Conservation (phyloP, 2,329 filamentous ascomycete genomes). For the Colletotrichum truncatum region DNA sequence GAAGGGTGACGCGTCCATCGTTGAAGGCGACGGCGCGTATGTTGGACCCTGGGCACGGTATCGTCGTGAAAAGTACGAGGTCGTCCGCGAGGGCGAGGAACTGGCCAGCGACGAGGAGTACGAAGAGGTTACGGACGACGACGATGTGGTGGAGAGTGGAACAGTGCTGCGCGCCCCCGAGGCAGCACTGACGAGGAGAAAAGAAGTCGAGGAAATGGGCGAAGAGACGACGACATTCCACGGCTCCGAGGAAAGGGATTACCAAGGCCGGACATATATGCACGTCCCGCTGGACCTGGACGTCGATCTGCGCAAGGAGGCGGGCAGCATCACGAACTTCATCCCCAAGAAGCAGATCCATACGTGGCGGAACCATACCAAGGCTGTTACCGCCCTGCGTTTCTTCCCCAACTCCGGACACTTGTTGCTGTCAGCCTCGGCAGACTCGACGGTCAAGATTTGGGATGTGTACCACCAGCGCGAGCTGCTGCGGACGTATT, state of each 20-base stretch:
- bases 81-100: conserved; percentile 78
- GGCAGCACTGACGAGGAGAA: conserved; percentile 62
- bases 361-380: conserved; percentile 85
- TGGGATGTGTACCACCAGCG: conserved; percentile 94
- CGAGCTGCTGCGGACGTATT: conserved; percentile 90
- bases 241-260: conserved; percentile 84
- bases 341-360: conserved; percentile 95
- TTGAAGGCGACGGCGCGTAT: conserved; percentile 89
- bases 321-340: conserved; percentile 84
- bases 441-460: conserved; percentile 90
- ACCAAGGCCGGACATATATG: conserved; percentile 97
- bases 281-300: conserved; percentile 93
- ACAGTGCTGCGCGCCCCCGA: conserved; percentile 66
- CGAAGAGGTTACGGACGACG: conserved; percentile 80
- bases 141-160: conserved; percentile 73
- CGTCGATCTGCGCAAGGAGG: conserved; percentile 83
- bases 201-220: conserved; percentile 67
- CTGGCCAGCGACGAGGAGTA: conserved; percentile 83
- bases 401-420: conserved; percentile 93
- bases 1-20: conserved; percentile 84
- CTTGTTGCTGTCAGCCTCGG: conserved; percentile 86
- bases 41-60: conserved; percentile 96
- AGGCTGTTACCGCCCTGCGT: conserved; percentile 86
- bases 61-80: conserved; percentile 75
- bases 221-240: conserved; percentile 90